phyloP scores from a whole-genome alignment of 2,329 filamentous ascomycete genomes.

The Nemania sp. region DNA sequence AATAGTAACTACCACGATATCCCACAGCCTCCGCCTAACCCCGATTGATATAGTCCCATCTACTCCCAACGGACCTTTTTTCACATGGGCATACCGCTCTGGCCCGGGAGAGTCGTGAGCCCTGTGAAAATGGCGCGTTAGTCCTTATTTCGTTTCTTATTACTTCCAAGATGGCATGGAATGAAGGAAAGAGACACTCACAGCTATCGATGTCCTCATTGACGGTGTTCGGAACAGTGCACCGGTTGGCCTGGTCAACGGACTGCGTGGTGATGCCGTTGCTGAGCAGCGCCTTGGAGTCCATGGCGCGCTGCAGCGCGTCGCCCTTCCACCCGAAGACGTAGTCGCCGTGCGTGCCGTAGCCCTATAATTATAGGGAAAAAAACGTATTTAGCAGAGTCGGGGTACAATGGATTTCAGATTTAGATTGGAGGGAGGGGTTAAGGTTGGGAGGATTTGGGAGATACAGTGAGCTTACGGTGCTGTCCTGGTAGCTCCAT shows the following conservation, averaged over 20 bases:
- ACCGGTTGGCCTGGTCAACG: conserved; percentile 34
- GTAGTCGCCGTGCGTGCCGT: conserved; percentile 38
- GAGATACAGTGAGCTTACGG: conserved; percentile 19
- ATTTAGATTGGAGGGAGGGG: too few species aligned
- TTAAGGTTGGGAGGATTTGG: conserved; percentile 4
- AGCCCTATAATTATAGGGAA: conserved; percentile 25
- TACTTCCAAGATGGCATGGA: conserved; percentile 10
- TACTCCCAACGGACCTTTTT: conserved; percentile 10
- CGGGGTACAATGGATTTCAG: conserved; percentile 3
- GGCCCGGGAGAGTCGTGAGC: conserved; percentile 22
- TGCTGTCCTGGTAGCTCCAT: conserved; percentile 41
- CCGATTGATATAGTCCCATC: conserved; percentile 10
- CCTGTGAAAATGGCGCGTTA: conserved; percentile 19
- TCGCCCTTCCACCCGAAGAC: conserved; percentile 35
- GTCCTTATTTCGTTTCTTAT: too few species aligned
- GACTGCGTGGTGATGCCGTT: conserved; percentile 35
- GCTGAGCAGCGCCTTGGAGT: conserved; percentile 42
- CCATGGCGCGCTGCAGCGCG: conserved; percentile 29
- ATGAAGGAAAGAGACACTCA: conserved; percentile 28
- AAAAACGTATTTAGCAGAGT: conserved; percentile 4
- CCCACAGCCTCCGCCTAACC: conserved; percentile 13
- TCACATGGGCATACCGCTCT: conserved; percentile 22
- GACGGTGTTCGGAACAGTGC: conserved; percentile 33
- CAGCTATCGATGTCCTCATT: conserved; percentile 38
- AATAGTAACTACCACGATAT: conserved; percentile 16